A percentile compares a stretch with the other conserved stretches of the same genome.
phyloP scores from a whole-genome alignment of 768 basidiomycete species.

The Lactifluus volemus region DNA sequence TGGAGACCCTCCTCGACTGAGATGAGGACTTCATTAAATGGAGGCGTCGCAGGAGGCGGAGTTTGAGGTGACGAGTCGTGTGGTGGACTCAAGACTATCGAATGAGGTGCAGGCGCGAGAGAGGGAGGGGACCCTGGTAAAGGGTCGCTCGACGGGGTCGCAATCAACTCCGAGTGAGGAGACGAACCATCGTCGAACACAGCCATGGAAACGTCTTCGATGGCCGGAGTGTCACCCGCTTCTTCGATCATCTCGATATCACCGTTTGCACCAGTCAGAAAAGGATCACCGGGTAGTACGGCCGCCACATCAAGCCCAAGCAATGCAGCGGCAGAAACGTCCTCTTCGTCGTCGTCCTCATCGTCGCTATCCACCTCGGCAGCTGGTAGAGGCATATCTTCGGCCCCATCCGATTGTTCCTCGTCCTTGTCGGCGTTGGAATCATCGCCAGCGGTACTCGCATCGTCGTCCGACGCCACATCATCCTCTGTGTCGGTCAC shows the following conservation, averaged over 20 bases:
- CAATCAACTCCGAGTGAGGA: slow-evolving; percentile 8
- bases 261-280: slow-evolving; percentile 11
- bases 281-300: not conserved
- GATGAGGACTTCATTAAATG: slow-evolving; percentile 4
- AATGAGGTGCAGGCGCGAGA: not conserved
- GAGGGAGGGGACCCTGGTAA: not conserved
- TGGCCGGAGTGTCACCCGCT: not conserved
- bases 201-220: not conserved
- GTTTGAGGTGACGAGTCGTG: not conserved
- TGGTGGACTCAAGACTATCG: slow-evolving; percentile 4
- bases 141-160: slow-evolving; percentile 12
- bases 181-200: slow-evolving; percentile 5
- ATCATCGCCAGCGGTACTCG: slow-evolving; percentile 19
- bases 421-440: slow-evolving; percentile 13
- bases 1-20: slow-evolving; percentile 4
- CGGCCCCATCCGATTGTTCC: slow-evolving; percentile 23
- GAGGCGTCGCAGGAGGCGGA: not conserved
- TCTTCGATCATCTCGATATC: slow-evolving; percentile 11
- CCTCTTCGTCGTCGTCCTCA: slow-evolving; percentile 30
- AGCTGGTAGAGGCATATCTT: not conserved
- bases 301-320: slow-evolving; percentile 2
- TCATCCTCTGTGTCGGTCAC: slow-evolving; percentile 21
- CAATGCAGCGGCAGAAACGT: not conserved
- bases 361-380: slow-evolving; percentile 29
- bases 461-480: slow-evolving; percentile 24